These are phyloP conservation scores for Russula earlei DNA, from an alignment of 768 basidiomycete species.

Conservation along the genomic window DNA sequence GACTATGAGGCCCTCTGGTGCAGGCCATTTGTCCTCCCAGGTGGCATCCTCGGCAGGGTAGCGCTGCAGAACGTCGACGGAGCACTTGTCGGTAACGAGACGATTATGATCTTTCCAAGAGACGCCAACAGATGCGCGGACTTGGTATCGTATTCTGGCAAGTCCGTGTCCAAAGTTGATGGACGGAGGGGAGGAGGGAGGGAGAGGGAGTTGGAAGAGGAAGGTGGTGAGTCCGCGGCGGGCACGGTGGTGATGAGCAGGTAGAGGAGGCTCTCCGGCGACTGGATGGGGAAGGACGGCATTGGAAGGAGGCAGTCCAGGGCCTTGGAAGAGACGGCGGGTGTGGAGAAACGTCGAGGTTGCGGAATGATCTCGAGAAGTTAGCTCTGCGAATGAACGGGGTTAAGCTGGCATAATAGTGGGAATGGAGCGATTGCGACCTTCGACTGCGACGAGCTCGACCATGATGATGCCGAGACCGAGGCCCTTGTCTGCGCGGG, in stretches of 20 bases:
- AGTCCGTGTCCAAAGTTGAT: conserved; percentile 62
- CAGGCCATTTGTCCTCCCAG: conserved; percentile 25
- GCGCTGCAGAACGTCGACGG: conserved; percentile 56
- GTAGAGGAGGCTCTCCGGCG: conserved; percentile 51
- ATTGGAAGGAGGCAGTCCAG: conserved; percentile 74
- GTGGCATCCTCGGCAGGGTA: not conserved
- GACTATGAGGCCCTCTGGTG: conserved; percentile 53
- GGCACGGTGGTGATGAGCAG: conserved; percentile 58
- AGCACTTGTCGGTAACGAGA: conserved; percentile 52
- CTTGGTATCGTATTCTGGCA: conserved; percentile 62
- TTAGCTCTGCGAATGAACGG: conserved; percentile 42
- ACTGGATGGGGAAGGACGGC: conserved; percentile 58
- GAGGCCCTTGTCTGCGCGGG: conserved; percentile 59
- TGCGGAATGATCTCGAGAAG: conserved; percentile 71
- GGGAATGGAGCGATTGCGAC: conserved; percentile 28
- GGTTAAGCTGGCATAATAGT: not conserved
- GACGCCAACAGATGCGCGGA: conserved; percentile 62
- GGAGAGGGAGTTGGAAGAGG: conserved; percentile 69
- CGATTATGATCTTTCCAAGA: conserved; percentile 66
- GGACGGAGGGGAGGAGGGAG: conserved; percentile 55
- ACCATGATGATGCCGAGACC: conserved; percentile 71
- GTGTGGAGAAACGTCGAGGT: conserved; percentile 68
- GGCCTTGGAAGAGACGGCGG: conserved; percentile 69
- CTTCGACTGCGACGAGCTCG: conserved; percentile 67
- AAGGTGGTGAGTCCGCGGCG: conserved; percentile 72